Evolutionary conservation across 148 eudicot species (phyloP), one percentile per base, ranked within the genome.

Genomic region (Beta vulgaris): DNA sequence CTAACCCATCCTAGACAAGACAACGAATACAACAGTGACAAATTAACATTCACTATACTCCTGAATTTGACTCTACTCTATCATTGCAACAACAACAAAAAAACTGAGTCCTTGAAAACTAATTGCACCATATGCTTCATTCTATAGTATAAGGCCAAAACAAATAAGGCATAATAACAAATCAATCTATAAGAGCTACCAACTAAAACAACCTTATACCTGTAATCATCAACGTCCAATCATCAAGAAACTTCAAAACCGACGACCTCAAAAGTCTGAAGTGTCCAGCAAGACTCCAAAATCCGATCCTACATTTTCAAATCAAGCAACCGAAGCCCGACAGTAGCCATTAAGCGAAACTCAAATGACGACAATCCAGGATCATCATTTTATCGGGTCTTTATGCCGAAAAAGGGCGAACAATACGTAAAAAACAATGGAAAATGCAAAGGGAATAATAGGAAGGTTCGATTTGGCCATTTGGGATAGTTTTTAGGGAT

Each of bases 331-430:
- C 98, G 77, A 70, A 93, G 69, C 72, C 98, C 98, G 3, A 95
- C 98, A 2, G 98, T 93, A 0, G 89, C 98, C 98, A 93, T 93
- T 67, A 93, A 77, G 77, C 93, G 77, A 37, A 93, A 58, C 73
- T 69, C 84, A 55, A 82, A 91, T 7, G 88, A 78, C 26, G 98
- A 93, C 73, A 93, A 53, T 23, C 98, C 98, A 23, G 98, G 98
- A 58, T 73, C 75, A 66, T 55, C 54, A 4, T n/a, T n/a, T n/a
- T n/a, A 3, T 49, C 31, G 35, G 32, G 19, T 29, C 58, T 21
- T 73, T 40, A 13, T 29, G 73, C 18, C 78, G 69, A 11, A 49
- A 81, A 32, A 74, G 44, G 3, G 78, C 71, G 6, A 77, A 63
- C 26, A 83, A 58, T 11, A 73, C 13, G 39, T 69, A 87, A 40